These are phyloP conservation scores for Aspergillus sp. DNA, from an alignment of 2,329 filamentous ascomycete genomes.

Conservation along the genomic window DNA sequence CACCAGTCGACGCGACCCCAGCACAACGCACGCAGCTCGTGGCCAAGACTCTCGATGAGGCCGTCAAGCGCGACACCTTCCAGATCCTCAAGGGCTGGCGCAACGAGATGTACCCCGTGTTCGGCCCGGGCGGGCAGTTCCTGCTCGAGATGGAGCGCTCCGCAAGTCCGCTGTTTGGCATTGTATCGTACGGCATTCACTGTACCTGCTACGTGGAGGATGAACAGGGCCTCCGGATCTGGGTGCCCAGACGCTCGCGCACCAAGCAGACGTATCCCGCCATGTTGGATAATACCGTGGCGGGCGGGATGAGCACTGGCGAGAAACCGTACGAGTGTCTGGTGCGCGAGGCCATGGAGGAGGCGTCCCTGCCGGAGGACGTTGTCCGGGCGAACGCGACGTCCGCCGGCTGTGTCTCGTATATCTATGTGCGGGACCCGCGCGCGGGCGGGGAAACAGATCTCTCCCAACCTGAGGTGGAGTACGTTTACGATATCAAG, in stretches of 20 bases:
- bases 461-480: slow-evolving; percentile 83
- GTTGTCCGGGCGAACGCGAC: slow-evolving; percentile 63
- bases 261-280: slow-evolving; percentile 83
- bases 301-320: slow-evolving; percentile 77
- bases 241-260: slow-evolving; percentile 75
- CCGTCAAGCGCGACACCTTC: slow-evolving; percentile 71
- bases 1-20: slow-evolving; percentile 57
- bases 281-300: slow-evolving; percentile 95
- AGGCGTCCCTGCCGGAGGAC: slow-evolving; percentile 74
- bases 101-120: slow-evolving; percentile 77
- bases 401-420: slow-evolving; percentile 71
- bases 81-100: slow-evolving; percentile 75
- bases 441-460: slow-evolving; percentile 76
- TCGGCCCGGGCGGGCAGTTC: slow-evolving; percentile 56
- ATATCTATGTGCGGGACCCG: slow-evolving; percentile 76
- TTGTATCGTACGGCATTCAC: slow-evolving; percentile 77
- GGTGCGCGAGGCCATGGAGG: slow-evolving; percentile 83
- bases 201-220: slow-evolving; percentile 70
- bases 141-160: slow-evolving; percentile 76
- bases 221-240: slow-evolving; percentile 66
- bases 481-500: slow-evolving; percentile 89
- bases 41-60: slow-evolving; percentile 61
- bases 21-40: slow-evolving; percentile 61
- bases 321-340: slow-evolving; percentile 80
- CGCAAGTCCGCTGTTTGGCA: slow-evolving; percentile 71